phyloP scores from a whole-genome alignment of 495 filamentous ascomycete genomes.

The Mytilinidion resinicola region DNA sequence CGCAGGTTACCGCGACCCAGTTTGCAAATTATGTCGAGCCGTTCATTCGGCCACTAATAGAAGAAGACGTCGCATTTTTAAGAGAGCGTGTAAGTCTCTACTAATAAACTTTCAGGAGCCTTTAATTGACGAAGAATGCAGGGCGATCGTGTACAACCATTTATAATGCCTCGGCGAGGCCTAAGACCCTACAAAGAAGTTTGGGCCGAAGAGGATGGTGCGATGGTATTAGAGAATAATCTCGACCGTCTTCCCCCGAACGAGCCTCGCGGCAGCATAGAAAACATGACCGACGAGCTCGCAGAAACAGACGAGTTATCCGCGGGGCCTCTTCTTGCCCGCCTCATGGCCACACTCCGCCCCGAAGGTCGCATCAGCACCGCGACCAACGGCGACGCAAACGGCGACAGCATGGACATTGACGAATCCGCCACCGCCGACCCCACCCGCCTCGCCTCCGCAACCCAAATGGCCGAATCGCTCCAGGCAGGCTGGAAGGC shows the following conservation, averaged over 20 bases:
- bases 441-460: conserved; percentile 51
- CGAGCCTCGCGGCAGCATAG: conserved; percentile 74
- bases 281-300: conserved; percentile 75
- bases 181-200: conserved; percentile 78
- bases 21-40: conserved; percentile 86
- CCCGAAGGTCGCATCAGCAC: conserved; percentile 67
- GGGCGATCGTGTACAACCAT: conserved; percentile 74
- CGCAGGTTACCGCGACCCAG: conserved; percentile 85
- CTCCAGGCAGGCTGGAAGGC: conserved; percentile 51
- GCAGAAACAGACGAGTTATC: conserved; percentile 89
- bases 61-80: conserved; percentile 92
- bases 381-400: conserved; percentile 39
- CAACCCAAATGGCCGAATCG: conserved; percentile 71
- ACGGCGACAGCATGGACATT: conserved; percentile 43
- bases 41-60: conserved; percentile 80
- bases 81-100: conserved; percentile 58
- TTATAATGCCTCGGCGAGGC: conserved; percentile 79
- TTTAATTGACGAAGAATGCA: conserved; percentile 28
- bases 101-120: neutral
- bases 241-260: conserved; percentile 62
- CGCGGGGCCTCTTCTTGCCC: conserved; percentile 72
- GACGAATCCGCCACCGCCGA: conserved; percentile 32
- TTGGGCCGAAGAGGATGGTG: conserved; percentile 89
- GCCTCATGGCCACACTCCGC: conserved; percentile 75
- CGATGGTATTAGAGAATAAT: conserved; percentile 60